A percentile compares a stretch with the other conserved stretches of the same genome.
phyloP scores from a whole-genome alignment of 164 flowering plant genomes.

The Nymphaea thermarum region DNA sequence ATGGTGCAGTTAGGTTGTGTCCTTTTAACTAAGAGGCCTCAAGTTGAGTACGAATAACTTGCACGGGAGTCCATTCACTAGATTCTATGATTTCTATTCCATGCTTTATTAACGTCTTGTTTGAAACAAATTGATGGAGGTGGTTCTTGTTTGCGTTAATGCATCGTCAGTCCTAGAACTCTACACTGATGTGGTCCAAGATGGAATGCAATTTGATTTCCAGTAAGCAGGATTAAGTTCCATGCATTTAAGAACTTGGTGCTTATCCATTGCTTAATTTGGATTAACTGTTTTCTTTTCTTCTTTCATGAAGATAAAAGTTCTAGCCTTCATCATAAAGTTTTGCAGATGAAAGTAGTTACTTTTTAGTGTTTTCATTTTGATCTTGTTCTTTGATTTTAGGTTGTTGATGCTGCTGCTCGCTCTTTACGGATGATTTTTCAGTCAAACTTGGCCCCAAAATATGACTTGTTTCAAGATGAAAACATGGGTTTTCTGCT shows the following conservation, averaged over 20 bases:
- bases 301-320: background rate
- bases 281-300: background rate
- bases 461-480: slow-evolving; percentile 47
- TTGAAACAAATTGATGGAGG: too few relatives aligned
- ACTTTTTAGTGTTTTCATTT: too few relatives aligned
- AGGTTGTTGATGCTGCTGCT: slow-evolving; percentile 96
- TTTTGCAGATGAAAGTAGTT: too few relatives aligned
- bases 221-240: background rate
- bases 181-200: too few relatives aligned
- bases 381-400: slow-evolving; percentile 3
- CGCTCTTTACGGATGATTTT: slow-evolving; percentile 83
- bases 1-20: too few relatives aligned
- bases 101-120: too few relatives aligned
- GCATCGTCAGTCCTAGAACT: too few relatives aligned
- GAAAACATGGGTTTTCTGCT: slow-evolving; percentile 55
- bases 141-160: too few relatives aligned
- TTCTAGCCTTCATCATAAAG: too few relatives aligned
- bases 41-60: background rate
- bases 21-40: too few relatives aligned
- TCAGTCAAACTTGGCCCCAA: slow-evolving; percentile 85
- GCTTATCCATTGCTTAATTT: background rate
- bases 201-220: background rate
- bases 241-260: background rate
- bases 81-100: too few relatives aligned
- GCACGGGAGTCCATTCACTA: background rate